phyloP scores from a whole-genome alignment of 345 rosid species.

The Garcia nutans region DNA sequence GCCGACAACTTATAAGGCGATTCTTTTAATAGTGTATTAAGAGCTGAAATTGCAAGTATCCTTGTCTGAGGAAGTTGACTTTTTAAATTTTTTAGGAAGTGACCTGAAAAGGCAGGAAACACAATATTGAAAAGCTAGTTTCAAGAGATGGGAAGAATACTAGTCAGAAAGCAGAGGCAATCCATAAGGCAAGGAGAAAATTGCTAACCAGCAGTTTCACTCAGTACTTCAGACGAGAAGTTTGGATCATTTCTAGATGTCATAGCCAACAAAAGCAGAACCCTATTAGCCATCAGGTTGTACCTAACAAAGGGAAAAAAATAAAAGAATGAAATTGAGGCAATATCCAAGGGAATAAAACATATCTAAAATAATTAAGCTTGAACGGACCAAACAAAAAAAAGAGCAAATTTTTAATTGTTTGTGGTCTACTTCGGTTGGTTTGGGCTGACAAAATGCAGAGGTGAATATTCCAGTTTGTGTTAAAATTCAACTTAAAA shows the following conservation, averaged over 20 bases:
- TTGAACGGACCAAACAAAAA: no score
- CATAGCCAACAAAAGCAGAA: constrained; percentile 89
- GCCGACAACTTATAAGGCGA: constrained; percentile 76
- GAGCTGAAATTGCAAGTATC: constrained; percentile 93
- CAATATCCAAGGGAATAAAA: neutral
- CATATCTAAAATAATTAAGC: neutral
- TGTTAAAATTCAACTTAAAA: no score
- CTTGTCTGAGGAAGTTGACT: constrained; percentile 99
- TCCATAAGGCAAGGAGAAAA: constrained; percentile 17
- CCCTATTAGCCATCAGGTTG: constrained; percentile 98
- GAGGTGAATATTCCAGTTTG: no score
- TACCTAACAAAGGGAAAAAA: constrained; percentile 49
- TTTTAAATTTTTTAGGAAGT: constrained; percentile 85
- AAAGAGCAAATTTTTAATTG: no score
- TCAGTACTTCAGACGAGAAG: constrained; percentile 66
- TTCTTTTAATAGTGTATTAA: constrained; percentile 86
- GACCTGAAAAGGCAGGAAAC: constrained; percentile 57
- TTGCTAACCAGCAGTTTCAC: constrained; percentile 81
- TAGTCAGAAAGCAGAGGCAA: neutral
- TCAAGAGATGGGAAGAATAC: constrained; percentile 2
- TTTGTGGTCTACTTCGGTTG: no score
- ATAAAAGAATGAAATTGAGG: constrained; percentile 3
- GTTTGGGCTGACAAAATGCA: no score
- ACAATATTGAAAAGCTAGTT: neutral
- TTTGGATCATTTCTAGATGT: constrained; percentile 66